Evolutionary conservation across 371 early-diverging fungal species (phyloP).

Genomic region (Blakeslea trispora): DNA sequence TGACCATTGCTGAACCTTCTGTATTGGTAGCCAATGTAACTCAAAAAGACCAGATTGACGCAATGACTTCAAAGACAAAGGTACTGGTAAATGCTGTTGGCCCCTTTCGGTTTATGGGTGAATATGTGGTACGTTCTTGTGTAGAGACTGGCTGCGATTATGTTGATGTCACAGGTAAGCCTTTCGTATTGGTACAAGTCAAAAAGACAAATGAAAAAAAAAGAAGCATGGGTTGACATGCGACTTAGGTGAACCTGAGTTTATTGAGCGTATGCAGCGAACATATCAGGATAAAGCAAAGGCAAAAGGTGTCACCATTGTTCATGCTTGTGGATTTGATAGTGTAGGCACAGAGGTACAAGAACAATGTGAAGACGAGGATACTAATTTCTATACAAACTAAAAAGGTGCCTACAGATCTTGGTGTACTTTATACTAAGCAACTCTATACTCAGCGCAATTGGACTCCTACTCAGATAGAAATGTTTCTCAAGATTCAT

Average conservation of each 20-base stretch:
- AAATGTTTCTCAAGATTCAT: slow-evolving; percentile 63
- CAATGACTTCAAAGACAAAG: slow-evolving; percentile 57
- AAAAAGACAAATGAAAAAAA: no score
- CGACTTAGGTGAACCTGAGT: slow-evolving; percentile 66
- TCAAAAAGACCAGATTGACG: slow-evolving; percentile 55
- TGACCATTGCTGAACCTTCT: slow-evolving; percentile 37
- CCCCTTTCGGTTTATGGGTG: slow-evolving; percentile 81
- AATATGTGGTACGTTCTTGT: slow-evolving; percentile 83
- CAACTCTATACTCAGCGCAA: slow-evolving; percentile 42
- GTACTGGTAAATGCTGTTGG: slow-evolving; percentile 85
- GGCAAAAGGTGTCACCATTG: slow-evolving; percentile 65
- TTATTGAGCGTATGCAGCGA: slow-evolving; percentile 74
- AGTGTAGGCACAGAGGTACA: slow-evolving; percentile 58
- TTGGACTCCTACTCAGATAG: slow-evolving; percentile 56
- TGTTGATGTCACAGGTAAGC: slow-evolving; percentile 76
- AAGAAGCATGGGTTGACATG: neutral
- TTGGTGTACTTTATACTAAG: slow-evolving; percentile 62
- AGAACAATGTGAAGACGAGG: no score
- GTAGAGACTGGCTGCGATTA: slow-evolving; percentile 80
- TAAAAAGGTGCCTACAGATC: slow-evolving; percentile 58
- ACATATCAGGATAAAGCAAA: slow-evolving; percentile 75
- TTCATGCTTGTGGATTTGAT: slow-evolving; percentile 91
- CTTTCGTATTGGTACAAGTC: neutral
- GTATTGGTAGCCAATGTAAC: slow-evolving; percentile 65
- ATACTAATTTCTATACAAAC: no score